Evolutionary conservation across 2,329 filamentous ascomycete genomes (phyloP), one percentile per base, ranked within the genome.

Genomic region (Ophiosphaerella narmari): DNA sequence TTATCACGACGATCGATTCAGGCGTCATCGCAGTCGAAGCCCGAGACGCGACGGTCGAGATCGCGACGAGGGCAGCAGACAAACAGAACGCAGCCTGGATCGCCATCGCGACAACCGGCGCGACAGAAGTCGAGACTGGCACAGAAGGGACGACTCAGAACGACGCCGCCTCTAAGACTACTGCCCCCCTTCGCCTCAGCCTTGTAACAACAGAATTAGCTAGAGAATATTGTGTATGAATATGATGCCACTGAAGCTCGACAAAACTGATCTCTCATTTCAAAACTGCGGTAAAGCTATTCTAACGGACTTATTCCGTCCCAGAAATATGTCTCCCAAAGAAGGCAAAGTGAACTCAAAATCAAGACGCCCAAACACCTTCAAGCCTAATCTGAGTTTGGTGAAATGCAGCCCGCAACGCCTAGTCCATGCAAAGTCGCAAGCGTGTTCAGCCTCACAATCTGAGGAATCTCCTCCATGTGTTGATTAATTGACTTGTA

Each of bases 61-160:
- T 44, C 66, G 66, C 2, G 56, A 67, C 11, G 62, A 70, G 45
- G 66, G 67, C 1, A 56, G 60, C 23, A 59, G 54, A 24, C 61
- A 57, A 33, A 56, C 63, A 34, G 64, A 72, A 8, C 65, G 67
- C 21, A 70, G 59, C 50, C 57, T 59, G 12, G 60, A 67, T 50
- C 57, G 63, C 6, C 63, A 70, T 54, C 66, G 70, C 37, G 72
- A 78, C 39, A 60, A 63, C 39, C 60, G 66, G 12, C 62, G 62
- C 41, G 66, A 75, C 38, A 66, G 70, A 40, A 73, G 68, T 61
- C 70, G 73, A 39, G 74, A 77, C 56, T 70, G 75, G 32, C 67
- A 75, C 48, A 68, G 72, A 52, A 73, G 69, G 31, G 67, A 71
- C 38, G 70, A 77, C 47, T 62, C 72, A 29, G 71, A 75, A 18